Evolutionary conservation across 768 basidiomycete genomes (phyloP), one percentile per base, ranked within the genome.

Genomic region (Lepiota brunneoincarnata): DNA sequence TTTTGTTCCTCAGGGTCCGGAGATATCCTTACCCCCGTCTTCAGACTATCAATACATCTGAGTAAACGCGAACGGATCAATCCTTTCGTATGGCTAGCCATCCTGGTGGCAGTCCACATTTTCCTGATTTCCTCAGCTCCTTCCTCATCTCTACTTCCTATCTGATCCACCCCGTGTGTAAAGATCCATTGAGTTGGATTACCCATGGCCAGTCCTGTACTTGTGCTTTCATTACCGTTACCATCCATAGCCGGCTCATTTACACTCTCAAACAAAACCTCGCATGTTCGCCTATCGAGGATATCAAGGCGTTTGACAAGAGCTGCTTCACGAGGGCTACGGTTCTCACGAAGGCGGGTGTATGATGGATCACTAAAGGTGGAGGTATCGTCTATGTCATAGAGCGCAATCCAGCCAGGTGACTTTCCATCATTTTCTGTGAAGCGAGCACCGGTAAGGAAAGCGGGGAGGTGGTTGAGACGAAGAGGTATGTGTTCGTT

Each of bases 401-500:
- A 81, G 34, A 82, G 62, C 4, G 80, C 80, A 2, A 78, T 58
- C 79, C 79, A 82, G 1, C 67, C 65, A 0, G 78, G 76, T 31
- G 55, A 64, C 11, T 59, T 55, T 10, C 55, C 57, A 55, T 79
- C 77, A 2, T 65, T 46, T 2, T 74, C 73, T 1, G 64, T 63
- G 58, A 73, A 81, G 34, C 80, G 66, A 2, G 79, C 78, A 0
- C 76, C 78, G 5, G 77, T 75, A 37, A 78, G 69, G 66, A 81
- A 80, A 7, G 73, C 71, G 6, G 65, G 62, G 4, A 80, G 66
- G 51, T 73, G 67, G 56, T 81, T 69, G 50, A 81, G 63, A 10
- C 80, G 75, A 1, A 80, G 64, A 0, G 79, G 79, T 34, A 82
- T 72, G 58, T 81, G 80, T 65, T 82, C 80, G 51, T 78, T 77